These are phyloP conservation scores for Skeletonema menzelii DNA, from an alignment of 108 stramenopile species.

Conservation along the genomic window DNA sequence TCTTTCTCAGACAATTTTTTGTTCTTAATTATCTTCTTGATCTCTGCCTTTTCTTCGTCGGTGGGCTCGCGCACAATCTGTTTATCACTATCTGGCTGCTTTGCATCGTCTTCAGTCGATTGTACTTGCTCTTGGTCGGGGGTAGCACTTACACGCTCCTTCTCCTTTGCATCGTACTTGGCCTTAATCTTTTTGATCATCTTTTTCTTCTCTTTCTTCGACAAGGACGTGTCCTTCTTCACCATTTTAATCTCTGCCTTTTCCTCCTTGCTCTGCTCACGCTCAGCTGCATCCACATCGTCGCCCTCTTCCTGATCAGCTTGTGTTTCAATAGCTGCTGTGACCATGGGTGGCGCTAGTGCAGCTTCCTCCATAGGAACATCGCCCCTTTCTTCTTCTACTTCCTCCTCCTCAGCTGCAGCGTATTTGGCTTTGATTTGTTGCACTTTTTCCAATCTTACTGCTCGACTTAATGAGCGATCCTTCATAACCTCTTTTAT, in stretches of 20 bases:
- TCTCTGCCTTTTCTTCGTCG: background rate
- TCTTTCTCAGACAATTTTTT: constrained; percentile 1
- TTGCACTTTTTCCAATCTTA: constrained; percentile 9
- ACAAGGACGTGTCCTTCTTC: constrained; percentile 16
- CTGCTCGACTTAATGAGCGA: background rate
- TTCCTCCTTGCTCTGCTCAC: background rate
- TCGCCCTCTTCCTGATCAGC: background rate
- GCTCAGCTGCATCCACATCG: background rate
- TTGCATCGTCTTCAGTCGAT: background rate
- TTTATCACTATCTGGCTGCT: background rate
- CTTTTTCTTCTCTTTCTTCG: background rate
- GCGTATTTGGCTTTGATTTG: constrained; percentile 23
- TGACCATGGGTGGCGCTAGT: too few species aligned
- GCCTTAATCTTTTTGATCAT: constrained; percentile 7
- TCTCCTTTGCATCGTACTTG: constrained; percentile 1
- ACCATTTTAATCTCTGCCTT: constrained; percentile 14
- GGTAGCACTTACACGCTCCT: background rate
- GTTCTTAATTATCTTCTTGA: constrained; percentile 15
- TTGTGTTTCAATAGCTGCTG: background rate
- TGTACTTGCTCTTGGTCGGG: background rate
- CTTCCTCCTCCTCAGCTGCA: background rate
- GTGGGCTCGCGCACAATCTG: background rate
- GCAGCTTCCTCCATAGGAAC: background rate
- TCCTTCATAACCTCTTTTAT: constrained; percentile 22
- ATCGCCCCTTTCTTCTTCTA: background rate